Conservation (phyloP, 2,329 filamentous ascomycete genomes). For the Chrysoporthe austroafricana region DNA sequence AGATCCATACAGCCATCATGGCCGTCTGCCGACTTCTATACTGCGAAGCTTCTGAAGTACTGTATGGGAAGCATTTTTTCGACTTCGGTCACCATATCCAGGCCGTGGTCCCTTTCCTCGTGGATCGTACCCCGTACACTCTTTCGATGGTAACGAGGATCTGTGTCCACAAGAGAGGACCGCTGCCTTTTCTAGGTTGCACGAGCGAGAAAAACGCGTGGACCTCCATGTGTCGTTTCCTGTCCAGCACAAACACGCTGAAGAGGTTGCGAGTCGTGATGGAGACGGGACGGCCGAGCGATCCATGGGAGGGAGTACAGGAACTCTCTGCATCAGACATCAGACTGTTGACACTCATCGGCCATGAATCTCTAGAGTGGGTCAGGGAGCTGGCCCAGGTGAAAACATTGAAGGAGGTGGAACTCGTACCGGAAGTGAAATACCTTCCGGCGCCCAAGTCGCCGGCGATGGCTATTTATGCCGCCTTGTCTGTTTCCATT, state of each 20-base stretch:
- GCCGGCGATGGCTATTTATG: constrained; percentile 59
- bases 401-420: constrained; percentile 52
- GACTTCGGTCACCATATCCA: constrained; percentile 64
- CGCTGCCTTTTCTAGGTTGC: constrained; percentile 53
- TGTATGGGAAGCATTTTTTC: constrained; percentile 62
- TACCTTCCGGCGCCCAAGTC: constrained; percentile 57
- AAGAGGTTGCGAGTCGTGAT: constrained; percentile 54
- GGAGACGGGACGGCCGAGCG: constrained; percentile 55
- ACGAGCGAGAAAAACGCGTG: constrained; percentile 59
- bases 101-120: constrained; percentile 59
- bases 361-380: constrained; percentile 60
- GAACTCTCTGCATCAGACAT: constrained; percentile 52
- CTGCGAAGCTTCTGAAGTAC: constrained; percentile 56
- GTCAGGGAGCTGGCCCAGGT: constrained; percentile 57
- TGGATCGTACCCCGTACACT: constrained; percentile 55
- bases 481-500: constrained; percentile 63
- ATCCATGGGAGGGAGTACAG: constrained; percentile 53
- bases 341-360: constrained; percentile 47
- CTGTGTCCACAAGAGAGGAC: constrained; percentile 58
- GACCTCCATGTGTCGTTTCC: constrained; percentile 53
- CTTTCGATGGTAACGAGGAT: constrained; percentile 53
- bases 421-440: constrained; percentile 57
- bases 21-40: constrained; percentile 52
- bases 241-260: constrained; percentile 45
- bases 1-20: constrained; percentile 51